Conservation (phyloP, 1,284 basidiomycete genomes). For the Trichosporon ovoides region DNA sequence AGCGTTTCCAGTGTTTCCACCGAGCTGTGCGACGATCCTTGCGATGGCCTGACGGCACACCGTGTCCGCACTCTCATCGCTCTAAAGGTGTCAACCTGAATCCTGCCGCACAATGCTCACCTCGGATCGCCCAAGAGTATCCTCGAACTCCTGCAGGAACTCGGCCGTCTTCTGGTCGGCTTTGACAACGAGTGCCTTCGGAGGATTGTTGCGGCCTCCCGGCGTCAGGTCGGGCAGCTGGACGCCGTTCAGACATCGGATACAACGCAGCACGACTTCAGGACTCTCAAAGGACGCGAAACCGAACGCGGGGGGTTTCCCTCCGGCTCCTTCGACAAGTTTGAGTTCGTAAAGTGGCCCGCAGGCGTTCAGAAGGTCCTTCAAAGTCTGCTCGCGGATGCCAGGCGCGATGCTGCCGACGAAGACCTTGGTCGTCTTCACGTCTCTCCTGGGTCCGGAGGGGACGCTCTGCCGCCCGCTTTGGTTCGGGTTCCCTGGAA, state of each 20-base stretch:
- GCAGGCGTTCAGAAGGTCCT: constrained; percentile 72
- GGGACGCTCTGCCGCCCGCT: background rate
- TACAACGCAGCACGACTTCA: constrained; percentile 74
- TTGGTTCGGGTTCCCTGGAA: constrained; percentile 24
- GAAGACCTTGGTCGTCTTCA: constrained; percentile 62
- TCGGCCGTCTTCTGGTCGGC: constrained; percentile 86
- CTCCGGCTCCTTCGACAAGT: constrained; percentile 77
- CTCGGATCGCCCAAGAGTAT: constrained; percentile 71
- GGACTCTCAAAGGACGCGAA: constrained; percentile 90
- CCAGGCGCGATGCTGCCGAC: constrained; percentile 94
- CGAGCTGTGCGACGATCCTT: constrained; percentile 43
- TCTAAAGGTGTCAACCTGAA: constrained; percentile 23
- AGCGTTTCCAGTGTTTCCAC: constrained; percentile 17
- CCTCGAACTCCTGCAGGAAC: constrained; percentile 76
- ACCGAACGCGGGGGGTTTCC: constrained; percentile 90
- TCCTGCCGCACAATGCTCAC: constrained; percentile 52
- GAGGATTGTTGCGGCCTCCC: constrained; percentile 58
- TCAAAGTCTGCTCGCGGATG: constrained; percentile 70
- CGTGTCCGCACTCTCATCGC: constrained; percentile 46
- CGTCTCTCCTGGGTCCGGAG: constrained; percentile 26
- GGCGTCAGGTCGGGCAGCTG: constrained; percentile 76
- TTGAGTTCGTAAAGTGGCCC: constrained; percentile 83
- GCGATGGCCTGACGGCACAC: constrained; percentile 40
- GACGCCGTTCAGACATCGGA: constrained; percentile 71
- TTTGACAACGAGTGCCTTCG: constrained; percentile 84